phyloP scores from a whole-genome alignment of 2,329 filamentous ascomycete species.

The Pyrenochaeta sp. region DNA sequence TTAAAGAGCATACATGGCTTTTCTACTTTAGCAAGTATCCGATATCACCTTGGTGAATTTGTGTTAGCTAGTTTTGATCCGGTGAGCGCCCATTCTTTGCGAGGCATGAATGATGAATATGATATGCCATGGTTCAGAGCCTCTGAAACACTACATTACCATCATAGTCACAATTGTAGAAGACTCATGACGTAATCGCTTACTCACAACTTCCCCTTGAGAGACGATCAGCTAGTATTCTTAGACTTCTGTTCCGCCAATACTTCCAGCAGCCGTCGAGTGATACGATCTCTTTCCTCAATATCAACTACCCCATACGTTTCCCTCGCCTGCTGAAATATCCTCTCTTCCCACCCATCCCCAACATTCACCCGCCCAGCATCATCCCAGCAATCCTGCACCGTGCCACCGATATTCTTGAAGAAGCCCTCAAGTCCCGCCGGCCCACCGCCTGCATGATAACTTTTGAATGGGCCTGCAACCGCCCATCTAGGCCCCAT shows the following conservation, averaged over 20 bases:
- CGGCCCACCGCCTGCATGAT: constrained; percentile 66
- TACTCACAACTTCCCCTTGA: no score
- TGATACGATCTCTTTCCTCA: constrained; percentile 52
- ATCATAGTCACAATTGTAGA: no score
- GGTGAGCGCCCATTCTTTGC: no score
- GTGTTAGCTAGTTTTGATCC: no score
- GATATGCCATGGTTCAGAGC: no score
- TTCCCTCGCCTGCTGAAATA: constrained; percentile 57
- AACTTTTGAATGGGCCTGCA: constrained; percentile 65
- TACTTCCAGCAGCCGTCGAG: constrained; percentile 53
- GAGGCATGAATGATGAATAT: no score
- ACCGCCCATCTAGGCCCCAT: constrained; percentile 39
- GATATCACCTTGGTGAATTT: no score
- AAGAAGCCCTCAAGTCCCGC: constrained; percentile 63
- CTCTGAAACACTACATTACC: no score
- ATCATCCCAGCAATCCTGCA: constrained; percentile 64
- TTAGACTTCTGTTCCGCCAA: constrained; percentile 38
- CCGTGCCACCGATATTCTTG: constrained; percentile 64
- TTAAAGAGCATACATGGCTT: no score
- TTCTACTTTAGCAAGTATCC: no score
- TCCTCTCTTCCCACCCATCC: constrained; percentile 56
- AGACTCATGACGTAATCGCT: no score
- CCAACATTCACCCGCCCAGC: constrained; percentile 55
- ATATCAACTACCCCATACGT: constrained; percentile 58
- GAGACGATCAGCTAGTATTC: neutral